Conservation (phyloP, 768 basidiomycete species). For the Pleurotus salmoneostramineus region DNA sequence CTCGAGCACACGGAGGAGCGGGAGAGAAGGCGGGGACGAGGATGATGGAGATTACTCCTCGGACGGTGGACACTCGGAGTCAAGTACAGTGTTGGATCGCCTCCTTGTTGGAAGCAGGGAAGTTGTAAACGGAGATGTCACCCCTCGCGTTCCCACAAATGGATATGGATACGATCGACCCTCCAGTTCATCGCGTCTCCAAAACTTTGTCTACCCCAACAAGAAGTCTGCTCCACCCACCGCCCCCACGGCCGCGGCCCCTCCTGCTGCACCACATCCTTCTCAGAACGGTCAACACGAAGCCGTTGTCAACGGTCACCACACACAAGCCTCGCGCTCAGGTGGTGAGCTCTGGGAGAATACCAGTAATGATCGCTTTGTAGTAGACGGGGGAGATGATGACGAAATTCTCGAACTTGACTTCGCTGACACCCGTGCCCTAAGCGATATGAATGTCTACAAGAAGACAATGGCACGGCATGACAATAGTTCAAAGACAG, state of each 20-base stretch:
- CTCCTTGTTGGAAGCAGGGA: conserved; percentile 7
- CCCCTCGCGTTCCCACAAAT: conserved; percentile 36
- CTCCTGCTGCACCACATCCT: conserved; percentile 8
- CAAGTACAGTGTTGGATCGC: conserved; percentile 35
- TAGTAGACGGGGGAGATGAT: conserved; percentile 32
- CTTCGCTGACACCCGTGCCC: conserved; percentile 67
- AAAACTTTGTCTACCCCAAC: background rate
- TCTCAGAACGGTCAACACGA: conserved; percentile 9
- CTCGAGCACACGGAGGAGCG: conserved; percentile 5
- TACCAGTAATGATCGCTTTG: conserved; percentile 4
- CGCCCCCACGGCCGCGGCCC: background rate
- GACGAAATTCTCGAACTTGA: conserved; percentile 72
- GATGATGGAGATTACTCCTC: conserved; percentile 29
- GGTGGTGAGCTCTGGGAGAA: conserved; percentile 46
- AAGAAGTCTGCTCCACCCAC: background rate
- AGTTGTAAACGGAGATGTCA: conserved; percentile 50
- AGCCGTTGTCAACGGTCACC: conserved; percentile 14
- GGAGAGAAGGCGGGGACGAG: conserved; percentile 59
- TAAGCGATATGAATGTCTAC: conserved; percentile 66
- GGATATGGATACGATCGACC: background rate
- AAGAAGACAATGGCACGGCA: conserved; percentile 14
- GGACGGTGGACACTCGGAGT: conserved; percentile 37
- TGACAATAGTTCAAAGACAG: background rate
- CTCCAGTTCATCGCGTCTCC: conserved; percentile 1
- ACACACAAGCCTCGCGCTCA: conserved; percentile 57